Conservation (phyloP, 352 stramenopile species). For the Globisporangium echinulatum region DNA sequence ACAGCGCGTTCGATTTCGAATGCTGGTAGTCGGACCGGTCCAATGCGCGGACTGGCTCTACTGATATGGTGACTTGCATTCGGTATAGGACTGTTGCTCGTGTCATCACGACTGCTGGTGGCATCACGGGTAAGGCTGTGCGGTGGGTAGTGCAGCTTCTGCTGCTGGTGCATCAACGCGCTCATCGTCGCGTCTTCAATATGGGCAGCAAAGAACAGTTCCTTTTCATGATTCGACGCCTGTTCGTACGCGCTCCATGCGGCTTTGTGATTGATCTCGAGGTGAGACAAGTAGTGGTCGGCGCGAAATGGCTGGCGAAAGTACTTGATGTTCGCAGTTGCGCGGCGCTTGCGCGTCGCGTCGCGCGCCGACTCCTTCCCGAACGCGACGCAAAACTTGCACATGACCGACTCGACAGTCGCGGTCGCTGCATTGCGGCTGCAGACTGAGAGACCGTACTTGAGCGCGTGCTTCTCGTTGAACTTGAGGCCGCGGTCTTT, state of each 20-base stretch:
- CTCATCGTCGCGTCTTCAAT: conserved; percentile 28
- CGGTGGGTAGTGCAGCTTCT: conserved; percentile 15
- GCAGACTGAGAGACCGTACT: conserved; percentile 65
- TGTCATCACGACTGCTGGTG: not conserved
- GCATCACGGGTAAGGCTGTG: not conserved
- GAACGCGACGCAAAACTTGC: conserved; percentile 72
- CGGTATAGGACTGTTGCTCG: not conserved
- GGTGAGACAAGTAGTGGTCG: conserved; percentile 60
- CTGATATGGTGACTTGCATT: not conserved
- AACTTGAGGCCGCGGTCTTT: conserved; percentile 60
- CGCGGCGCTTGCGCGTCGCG: conserved; percentile 48
- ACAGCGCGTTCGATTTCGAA: conserved; percentile 54
- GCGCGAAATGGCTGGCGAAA: conserved; percentile 59
- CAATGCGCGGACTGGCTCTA: conserved; percentile 16
- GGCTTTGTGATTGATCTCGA: conserved; percentile 64
- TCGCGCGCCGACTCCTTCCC: conserved; percentile 50
- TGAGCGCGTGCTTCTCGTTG: conserved; percentile 63
- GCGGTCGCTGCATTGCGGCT: conserved; percentile 39
- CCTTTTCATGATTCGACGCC: conserved; percentile 42
- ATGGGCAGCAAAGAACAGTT: conserved; percentile 39
- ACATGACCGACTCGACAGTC: conserved; percentile 62
- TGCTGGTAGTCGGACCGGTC: conserved; percentile 33
- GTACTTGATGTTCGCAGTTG: conserved; percentile 70
- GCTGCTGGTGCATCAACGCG: conserved; percentile 21
- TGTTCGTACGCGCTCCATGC: conserved; percentile 62